Evolutionary conservation across 139 green algal genomes (phyloP), one percentile per base, ranked within the genome.

Genomic region (Tetradesmus lagerheimii): DNA sequence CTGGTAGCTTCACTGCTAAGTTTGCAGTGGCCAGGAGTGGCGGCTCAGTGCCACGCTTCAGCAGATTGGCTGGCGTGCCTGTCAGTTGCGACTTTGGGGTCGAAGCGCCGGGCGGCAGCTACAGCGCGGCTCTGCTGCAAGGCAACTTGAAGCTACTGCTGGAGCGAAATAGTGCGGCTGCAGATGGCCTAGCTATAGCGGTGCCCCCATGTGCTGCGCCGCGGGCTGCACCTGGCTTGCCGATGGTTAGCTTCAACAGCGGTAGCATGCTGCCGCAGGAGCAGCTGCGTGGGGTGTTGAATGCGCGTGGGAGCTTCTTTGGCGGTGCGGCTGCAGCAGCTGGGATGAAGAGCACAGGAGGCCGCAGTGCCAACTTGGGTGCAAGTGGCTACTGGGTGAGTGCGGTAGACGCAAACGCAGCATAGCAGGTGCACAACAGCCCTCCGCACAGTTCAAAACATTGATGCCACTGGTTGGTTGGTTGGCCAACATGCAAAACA

Each of bases 341-440:
- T 85, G 79, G 79, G 27, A 25, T 34, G 29, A 25, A 18, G 20
- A 83, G 25, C 77, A 47, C 20, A 27, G 29, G 77, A 14, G 41
- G 77, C 77, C 77, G 29, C 9, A 83, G 35, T 20, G 29, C 57
- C 38, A 41, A 47, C 29, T 27, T 27, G 29, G 77, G 16, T n/a
- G 35, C 77, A 83, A 83, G 77, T 34, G 77, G 77, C 34, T 34
- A 62, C 35, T 83, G 77, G 77, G 77, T 83, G 37, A 83, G 77
- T 41, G 57, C 1, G 23, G 20, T 4, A n/a, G n/a, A 71, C 25
- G 20, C 20, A 31, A 31, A n/a, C 20, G 12, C 12, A 14, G 47
- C 18, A 14, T 11, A 62, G 47, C 47, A 62, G 47, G 1, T 23
- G 47, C 47, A 62, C 43, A 50, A 9, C 43, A 50, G 6, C 43